A percentile compares a stretch with the other conserved stretches of the same genome.
Conservation (phyloP, 495 filamentous ascomycete genomes). For the Talaromyces ruber region DNA sequence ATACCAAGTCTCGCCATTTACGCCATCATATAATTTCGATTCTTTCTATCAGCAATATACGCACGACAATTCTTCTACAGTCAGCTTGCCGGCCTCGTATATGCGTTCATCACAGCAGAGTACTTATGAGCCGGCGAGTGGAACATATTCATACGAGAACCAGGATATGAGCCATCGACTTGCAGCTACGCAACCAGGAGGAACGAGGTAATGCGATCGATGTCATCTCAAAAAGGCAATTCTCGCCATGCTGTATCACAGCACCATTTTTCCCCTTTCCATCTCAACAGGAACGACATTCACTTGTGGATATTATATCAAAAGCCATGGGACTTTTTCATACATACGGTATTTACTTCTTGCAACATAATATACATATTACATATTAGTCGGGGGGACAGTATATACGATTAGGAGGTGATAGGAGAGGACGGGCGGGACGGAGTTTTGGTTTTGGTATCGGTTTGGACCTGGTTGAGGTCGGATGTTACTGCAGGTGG, state of each 20-base stretch:
- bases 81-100: constrained; percentile 7
- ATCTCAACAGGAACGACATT: neutral
- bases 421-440: neutral
- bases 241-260: neutral
- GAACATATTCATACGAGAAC: neutral
- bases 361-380: neutral
- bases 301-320: neutral
- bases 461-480: neutral
- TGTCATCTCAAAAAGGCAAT: neutral
- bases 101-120: constrained; percentile 3
- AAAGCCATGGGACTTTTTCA: neutral
- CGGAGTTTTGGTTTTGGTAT: neutral
- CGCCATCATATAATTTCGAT: constrained; percentile 2
- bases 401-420: neutral
- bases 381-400: neutral
- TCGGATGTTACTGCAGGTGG: neutral
- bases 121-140: neutral
- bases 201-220: neutral
- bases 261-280: neutral
- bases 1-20: constrained; percentile 8
- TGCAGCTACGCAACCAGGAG: neutral
- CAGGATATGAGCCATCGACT: constrained; percentile 1
- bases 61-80: constrained; percentile 1
- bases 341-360: neutral
- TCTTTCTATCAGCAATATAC: constrained; percentile 6